Evolutionary conservation across 805 yeast genomes (phyloP).

Genomic region (Metschnikowia rubicola): DNA sequence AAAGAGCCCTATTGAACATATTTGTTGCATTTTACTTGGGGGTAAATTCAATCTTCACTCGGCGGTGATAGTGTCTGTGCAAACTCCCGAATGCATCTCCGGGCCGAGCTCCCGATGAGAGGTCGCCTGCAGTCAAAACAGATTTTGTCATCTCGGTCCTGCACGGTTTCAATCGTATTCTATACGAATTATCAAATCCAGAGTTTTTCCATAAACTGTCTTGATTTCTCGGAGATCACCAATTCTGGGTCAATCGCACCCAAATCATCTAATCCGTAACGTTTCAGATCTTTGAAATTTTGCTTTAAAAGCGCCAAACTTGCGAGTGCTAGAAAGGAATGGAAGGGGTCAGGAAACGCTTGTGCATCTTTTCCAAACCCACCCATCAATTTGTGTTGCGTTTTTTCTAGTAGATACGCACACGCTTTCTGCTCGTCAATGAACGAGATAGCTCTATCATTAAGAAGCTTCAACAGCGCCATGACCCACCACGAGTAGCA

Average conservation of each 20-base stretch:
- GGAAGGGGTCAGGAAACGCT: constrained; percentile 68
- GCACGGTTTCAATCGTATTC: too few relatives aligned
- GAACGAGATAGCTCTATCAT: constrained; percentile 21
- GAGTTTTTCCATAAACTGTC: constrained; percentile 13
- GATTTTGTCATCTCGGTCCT: too few relatives aligned
- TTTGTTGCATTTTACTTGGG: too few relatives aligned
- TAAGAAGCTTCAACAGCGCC: constrained; percentile 52
- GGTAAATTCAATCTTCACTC: too few relatives aligned
- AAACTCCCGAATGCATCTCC: too few relatives aligned
- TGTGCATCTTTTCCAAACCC: constrained; percentile 72
- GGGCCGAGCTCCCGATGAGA: too few relatives aligned
- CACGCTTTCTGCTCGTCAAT: constrained; percentile 34
- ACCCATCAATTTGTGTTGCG: constrained; percentile 65
- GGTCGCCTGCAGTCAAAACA: too few relatives aligned
- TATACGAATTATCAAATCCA: constrained; percentile 7
- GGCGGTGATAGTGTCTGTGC: too few relatives aligned
- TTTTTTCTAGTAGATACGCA: constrained; percentile 46
- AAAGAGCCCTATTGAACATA: too few relatives aligned
- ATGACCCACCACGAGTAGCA: constrained; percentile 86
- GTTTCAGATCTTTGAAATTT: not conserved
- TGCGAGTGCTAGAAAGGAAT: constrained; percentile 60
- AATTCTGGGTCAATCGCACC: constrained; percentile 14
- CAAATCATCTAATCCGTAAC: constrained; percentile 7
- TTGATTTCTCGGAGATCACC: constrained; percentile 12
- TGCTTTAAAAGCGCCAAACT: constrained; percentile 37